These are phyloP conservation scores for Pseudopyrenochaeta lycopersici DNA, from an alignment of 2,329 filamentous ascomycete genomes.

Conservation along the genomic window DNA sequence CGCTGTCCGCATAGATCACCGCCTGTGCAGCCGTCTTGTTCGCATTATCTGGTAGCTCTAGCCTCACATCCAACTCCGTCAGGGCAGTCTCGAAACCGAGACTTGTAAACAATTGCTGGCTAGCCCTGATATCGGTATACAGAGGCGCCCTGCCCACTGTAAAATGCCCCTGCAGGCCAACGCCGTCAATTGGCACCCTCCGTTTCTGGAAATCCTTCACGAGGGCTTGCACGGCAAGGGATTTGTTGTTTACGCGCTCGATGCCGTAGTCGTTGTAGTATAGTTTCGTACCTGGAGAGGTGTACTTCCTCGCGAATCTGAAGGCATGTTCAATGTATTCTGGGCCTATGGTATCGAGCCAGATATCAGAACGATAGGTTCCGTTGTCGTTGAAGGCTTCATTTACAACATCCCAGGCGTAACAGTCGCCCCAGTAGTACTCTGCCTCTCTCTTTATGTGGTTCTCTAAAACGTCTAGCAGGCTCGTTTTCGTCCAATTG, in stretches of 20 bases:
- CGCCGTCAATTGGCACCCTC: constrained; percentile 65
- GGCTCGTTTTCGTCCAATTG: constrained; percentile 67
- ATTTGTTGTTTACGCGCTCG: constrained; percentile 63
- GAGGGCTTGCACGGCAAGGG: constrained; percentile 38
- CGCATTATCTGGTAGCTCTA: constrained; percentile 55
- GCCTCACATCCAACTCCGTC: constrained; percentile 69
- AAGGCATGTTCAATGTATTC: constrained; percentile 68
- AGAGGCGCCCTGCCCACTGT: constrained; percentile 63
- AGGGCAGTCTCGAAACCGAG: constrained; percentile 66
- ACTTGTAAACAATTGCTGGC: constrained; percentile 61
- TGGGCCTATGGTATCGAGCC: constrained; percentile 64
- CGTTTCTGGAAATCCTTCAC: constrained; percentile 48
- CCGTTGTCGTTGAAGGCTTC: constrained; percentile 69
- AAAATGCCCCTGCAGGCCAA: constrained; percentile 70
- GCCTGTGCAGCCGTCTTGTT: constrained; percentile 58
- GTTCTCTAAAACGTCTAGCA: constrained; percentile 65
- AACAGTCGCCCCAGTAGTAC: constrained; percentile 68
- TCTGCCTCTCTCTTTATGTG: constrained; percentile 68
- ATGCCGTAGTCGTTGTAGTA: constrained; percentile 73
- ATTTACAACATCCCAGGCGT: constrained; percentile 73
- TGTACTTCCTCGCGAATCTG: constrained; percentile 60
- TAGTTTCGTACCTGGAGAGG: constrained; percentile 65
- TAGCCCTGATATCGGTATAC: constrained; percentile 54
- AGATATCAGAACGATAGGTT: constrained; percentile 62
- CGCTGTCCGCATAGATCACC: constrained; percentile 54